phyloP scores from a whole-genome alignment of 768 basidiomycete species.

The Amanita jacksonii region DNA sequence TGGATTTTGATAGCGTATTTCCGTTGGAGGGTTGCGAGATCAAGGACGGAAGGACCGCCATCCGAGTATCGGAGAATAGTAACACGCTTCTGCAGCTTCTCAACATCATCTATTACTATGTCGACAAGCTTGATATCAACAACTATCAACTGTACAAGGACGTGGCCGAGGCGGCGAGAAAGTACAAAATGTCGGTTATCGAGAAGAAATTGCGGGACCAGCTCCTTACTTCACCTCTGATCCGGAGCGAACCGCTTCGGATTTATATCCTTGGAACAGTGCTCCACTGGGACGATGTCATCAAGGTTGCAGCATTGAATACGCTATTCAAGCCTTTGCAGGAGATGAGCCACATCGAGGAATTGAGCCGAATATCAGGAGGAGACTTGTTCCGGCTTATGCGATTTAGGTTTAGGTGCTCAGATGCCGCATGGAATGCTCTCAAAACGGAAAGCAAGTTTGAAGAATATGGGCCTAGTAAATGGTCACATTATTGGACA shows the following conservation, averaged over 20 bases:
- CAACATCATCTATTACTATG: neutral
- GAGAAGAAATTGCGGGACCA: neutral
- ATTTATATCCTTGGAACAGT: neutral
- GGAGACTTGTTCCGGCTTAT: neutral
- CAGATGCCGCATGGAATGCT: neutral
- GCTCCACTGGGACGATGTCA: neutral
- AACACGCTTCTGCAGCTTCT: neutral
- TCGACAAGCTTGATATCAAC: neutral
- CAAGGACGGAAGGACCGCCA: neutral
- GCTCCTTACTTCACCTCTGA: neutral
- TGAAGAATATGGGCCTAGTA: too few species aligned
- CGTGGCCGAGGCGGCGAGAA: neutral
- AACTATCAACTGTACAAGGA: neutral
- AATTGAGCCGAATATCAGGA: neutral
- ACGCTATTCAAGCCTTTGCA: neutral
- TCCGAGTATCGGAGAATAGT: neutral
- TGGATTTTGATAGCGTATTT: slow-evolving; percentile 1
- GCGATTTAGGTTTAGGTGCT: neutral
- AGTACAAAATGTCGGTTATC: neutral
- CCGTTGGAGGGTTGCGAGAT: neutral
- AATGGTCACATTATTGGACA: too few species aligned
- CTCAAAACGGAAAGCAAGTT: too few species aligned
- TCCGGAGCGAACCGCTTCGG: neutral
- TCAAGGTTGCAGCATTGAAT: neutral
- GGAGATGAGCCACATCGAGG: neutral